phyloP scores from a whole-genome alignment of 345 rosid genomes.

The Nasturtium officinale region DNA sequence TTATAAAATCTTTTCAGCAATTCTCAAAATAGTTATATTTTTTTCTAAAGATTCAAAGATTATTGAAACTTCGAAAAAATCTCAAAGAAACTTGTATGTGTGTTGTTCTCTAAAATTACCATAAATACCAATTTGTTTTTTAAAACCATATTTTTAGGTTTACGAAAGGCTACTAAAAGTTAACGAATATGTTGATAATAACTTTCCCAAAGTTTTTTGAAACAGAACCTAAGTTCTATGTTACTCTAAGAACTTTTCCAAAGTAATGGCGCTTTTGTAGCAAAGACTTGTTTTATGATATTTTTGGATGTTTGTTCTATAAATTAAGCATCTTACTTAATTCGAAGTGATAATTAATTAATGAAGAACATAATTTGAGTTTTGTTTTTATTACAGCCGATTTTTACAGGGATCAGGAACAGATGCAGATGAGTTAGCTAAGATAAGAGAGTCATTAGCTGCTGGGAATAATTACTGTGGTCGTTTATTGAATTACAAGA shows the following conservation, averaged over 20 bases:
- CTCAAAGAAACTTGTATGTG: neutral
- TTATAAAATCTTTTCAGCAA: neutral
- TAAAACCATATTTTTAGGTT: neutral
- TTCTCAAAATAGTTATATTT: neutral
- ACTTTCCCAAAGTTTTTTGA: neutral
- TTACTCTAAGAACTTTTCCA: neutral
- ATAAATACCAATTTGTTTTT: neutral
- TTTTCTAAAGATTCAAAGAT: neutral
- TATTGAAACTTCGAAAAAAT: neutral
- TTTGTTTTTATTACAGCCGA: conserved; percentile 53
- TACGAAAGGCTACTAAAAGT: neutral
- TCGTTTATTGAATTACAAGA: conserved; percentile 87
- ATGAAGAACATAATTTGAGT: neutral
- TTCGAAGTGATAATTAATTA: neutral
- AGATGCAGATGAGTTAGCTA: conserved; percentile 81
- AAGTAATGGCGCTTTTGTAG: neutral
- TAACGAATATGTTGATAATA: neutral
- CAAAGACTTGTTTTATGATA: neutral
- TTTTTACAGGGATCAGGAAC: conserved; percentile 90
- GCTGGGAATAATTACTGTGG: conserved; percentile 76
- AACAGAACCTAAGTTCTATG: neutral
- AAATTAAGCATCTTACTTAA: neutral
- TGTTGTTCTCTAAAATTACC: neutral
- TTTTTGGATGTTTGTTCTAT: neutral
- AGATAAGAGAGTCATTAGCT: conserved; percentile 70